These are phyloP conservation scores for Ceratocystis colombiana DNA, from an alignment of 2,329 filamentous ascomycete genomes.

Conservation along the genomic window DNA sequence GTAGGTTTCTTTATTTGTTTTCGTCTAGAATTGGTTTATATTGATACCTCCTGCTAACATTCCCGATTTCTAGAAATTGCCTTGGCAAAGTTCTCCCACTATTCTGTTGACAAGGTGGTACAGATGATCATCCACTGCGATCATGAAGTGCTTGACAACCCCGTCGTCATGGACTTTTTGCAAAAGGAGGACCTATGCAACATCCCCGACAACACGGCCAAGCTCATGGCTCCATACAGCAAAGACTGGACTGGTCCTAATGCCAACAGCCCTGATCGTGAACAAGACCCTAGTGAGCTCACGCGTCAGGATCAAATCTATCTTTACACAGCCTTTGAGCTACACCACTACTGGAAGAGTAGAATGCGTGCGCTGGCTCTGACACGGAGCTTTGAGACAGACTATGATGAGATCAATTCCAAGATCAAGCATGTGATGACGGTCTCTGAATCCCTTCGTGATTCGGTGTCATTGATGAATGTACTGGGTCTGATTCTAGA, in stretches of 20 bases:
- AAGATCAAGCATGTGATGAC: constrained; percentile 78
- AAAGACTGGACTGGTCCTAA: constrained; percentile 76
- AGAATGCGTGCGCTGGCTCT: constrained; percentile 84
- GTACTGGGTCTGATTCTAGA: constrained; percentile 91
- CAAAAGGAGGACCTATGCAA: constrained; percentile 88
- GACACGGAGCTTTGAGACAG: constrained; percentile 70
- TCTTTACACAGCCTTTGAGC: constrained; percentile 80
- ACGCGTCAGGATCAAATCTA: constrained; percentile 95
- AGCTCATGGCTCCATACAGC: constrained; percentile 88
- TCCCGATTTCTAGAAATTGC: constrained; percentile 55
- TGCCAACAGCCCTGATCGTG: constrained; percentile 53
- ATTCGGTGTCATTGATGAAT: constrained; percentile 90
- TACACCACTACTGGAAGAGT: constrained; percentile 98
- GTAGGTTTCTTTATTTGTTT: constrained; percentile 37
- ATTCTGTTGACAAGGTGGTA: constrained; percentile 72
- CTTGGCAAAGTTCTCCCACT: constrained; percentile 82
- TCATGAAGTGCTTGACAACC: constrained; percentile 73
- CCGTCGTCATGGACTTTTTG: constrained; percentile 91
- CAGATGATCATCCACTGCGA: constrained; percentile 96
- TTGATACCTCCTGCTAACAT: constrained; percentile 32
- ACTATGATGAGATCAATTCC: constrained; percentile 82
- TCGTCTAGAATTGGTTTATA: neutral
- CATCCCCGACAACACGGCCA: constrained; percentile 79
- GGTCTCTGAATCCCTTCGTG: constrained; percentile 79
- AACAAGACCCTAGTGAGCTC: constrained; percentile 77